Percentiles rank a stretch among this genome's conserved stretches.
Conservation (phyloP, 805 yeast species). For the Wickerhamomyces strasburgensis region DNA sequence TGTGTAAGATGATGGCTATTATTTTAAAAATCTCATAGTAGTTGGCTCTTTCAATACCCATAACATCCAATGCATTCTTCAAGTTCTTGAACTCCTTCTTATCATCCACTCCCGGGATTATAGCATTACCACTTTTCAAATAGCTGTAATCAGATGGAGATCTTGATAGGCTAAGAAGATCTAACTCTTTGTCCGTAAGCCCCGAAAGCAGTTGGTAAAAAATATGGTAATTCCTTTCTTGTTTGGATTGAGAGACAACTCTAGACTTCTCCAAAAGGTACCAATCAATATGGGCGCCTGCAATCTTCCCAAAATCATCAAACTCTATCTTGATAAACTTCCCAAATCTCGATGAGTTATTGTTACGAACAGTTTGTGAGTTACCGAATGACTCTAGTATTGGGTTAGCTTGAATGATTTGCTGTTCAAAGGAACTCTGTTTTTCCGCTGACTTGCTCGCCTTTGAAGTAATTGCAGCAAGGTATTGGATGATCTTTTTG, state of each 20-base stretch:
- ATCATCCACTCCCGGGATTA: slow-evolving; percentile 76
- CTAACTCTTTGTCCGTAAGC: slow-evolving; percentile 43
- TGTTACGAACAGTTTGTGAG: slow-evolving; percentile 90
- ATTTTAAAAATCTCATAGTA: slow-evolving; percentile 55
- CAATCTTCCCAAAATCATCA: slow-evolving; percentile 53
- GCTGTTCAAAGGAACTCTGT: slow-evolving; percentile 58
- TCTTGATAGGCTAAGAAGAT: slow-evolving; percentile 39
- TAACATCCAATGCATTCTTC: slow-evolving; percentile 59
- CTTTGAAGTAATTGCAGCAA: slow-evolving; percentile 65
- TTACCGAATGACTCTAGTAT: slow-evolving; percentile 95
- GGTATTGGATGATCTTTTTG: slow-evolving; percentile 86
- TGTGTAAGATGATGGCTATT: slow-evolving; percentile 71
- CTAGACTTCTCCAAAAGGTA: slow-evolving; percentile 91
- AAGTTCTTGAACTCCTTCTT: slow-evolving; percentile 59
- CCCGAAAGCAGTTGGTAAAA: slow-evolving; percentile 86
- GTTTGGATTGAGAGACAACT: slow-evolving; percentile 66
- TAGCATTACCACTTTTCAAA: slow-evolving; percentile 46
- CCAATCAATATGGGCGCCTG: slow-evolving; percentile 93
- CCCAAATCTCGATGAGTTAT: slow-evolving; percentile 95
- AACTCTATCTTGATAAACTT: slow-evolving; percentile 89
- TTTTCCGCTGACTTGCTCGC: slow-evolving; percentile 9
- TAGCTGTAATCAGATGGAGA: slow-evolving; percentile 45
- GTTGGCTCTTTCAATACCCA: slow-evolving; percentile 62
- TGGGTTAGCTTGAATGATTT: slow-evolving; percentile 91
- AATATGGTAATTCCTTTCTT: slow-evolving; percentile 89